Evolutionary conservation across 352 stramenopile species (phyloP).

Genomic region (Phytopythium oedochilum): DNA sequence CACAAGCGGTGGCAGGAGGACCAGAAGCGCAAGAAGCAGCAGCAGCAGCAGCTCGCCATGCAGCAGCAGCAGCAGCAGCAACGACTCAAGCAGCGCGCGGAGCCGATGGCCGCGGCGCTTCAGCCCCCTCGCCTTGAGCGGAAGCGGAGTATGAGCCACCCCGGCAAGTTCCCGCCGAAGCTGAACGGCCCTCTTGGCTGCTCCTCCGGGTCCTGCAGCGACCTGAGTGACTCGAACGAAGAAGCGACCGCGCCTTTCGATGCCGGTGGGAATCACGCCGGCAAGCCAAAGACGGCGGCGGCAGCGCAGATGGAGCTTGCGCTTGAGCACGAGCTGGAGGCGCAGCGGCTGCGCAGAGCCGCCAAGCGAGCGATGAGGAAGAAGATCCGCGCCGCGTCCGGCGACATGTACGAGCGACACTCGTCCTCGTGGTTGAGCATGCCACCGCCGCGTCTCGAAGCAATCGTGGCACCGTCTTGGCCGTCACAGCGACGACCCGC

Average conservation of each 20-base stretch:
- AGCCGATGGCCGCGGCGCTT: slow-evolving; percentile 1
- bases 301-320: slow-evolving; percentile 26
- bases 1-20: slow-evolving; percentile 74
- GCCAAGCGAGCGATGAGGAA: slow-evolving; percentile 29
- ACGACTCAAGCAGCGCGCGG: background rate
- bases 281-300: background rate
- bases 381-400: slow-evolving; percentile 28
- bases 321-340: slow-evolving; percentile 16
- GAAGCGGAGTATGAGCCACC: slow-evolving; percentile 33
- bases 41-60: slow-evolving; percentile 15
- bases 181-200: slow-evolving; percentile 3
- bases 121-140: slow-evolving; percentile 17
- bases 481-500: slow-evolving; percentile 1
- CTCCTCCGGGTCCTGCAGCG: slow-evolving; percentile 16
- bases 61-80: slow-evolving; percentile 18
- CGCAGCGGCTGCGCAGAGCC: slow-evolving; percentile 9
- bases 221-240: slow-evolving; percentile 15
- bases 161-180: slow-evolving; percentile 16
- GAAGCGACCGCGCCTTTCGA: slow-evolving; percentile 15
- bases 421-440: slow-evolving; percentile 10
- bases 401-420: slow-evolving; percentile 35
- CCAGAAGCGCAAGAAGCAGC: slow-evolving; percentile 50
- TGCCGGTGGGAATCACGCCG: no score
- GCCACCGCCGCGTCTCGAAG: background rate
- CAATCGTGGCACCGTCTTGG: background rate